Evolutionary conservation across 257 asterid genomes (phyloP).

Genomic region (Nyctanthes arbortristis): DNA sequence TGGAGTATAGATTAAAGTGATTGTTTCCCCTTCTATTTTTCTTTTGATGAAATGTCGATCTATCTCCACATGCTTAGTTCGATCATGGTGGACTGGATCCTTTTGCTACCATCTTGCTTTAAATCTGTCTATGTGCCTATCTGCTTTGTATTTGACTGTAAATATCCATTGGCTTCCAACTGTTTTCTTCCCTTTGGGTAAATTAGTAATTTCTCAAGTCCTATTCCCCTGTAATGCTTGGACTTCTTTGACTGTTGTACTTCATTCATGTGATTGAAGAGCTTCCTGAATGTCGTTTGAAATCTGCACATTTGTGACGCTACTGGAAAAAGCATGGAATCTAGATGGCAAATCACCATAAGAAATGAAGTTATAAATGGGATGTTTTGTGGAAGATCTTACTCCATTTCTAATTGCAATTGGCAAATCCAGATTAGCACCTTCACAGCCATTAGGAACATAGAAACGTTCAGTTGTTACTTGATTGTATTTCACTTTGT

Average conservation of each 20-base stretch:
- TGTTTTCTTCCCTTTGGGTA: not conserved
- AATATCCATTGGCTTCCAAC: constrained; percentile 9
- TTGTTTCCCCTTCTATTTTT: too few relatives aligned
- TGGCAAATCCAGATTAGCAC: not conserved
- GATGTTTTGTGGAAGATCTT: not conserved
- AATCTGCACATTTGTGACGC: not conserved
- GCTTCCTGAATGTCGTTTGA: not conserved
- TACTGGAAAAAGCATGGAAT: not conserved
- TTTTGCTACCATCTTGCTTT: not conserved
- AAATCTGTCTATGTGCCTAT: not conserved
- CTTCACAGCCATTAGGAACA: not conserved
- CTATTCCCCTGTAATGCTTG: not conserved
- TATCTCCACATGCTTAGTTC: too few relatives aligned
- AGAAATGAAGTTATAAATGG: not conserved
- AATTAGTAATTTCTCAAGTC: not conserved
- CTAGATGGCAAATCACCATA: not conserved
- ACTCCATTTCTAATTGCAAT: not conserved
- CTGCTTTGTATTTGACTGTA: not conserved
- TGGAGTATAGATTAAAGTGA: too few relatives aligned
- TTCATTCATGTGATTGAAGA: not conserved
- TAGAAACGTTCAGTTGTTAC: not conserved
- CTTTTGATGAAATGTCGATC: too few relatives aligned
- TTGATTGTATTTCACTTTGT: not conserved
- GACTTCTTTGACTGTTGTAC: not conserved
- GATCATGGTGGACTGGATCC: too few relatives aligned